Evolutionary conservation across 495 filamentous ascomycete genomes (phyloP), one percentile per base, ranked within the genome.

Genomic region (Penicillium parvum): DNA sequence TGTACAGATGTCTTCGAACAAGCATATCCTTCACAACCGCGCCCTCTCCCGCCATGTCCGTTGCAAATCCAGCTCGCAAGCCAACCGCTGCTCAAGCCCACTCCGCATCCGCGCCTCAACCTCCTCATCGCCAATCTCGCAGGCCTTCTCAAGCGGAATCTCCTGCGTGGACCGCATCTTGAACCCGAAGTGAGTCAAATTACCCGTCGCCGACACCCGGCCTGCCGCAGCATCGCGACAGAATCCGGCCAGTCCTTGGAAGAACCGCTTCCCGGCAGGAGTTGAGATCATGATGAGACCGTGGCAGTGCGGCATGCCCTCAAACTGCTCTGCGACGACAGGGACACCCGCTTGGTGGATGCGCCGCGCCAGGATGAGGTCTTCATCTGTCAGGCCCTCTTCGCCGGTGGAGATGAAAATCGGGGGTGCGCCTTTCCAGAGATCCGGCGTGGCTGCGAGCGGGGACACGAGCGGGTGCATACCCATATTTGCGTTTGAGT

Each of bases 301-400:
- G 58, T 94, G 95, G 45, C 84, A 86, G 57, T 97, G 91, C 32
- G 90, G 90, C 88, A 95, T 94, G 1, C 81, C 84, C 61, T 91
- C 86, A 51, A 81, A 95, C 61, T 88, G 75, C 53, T 90, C 81
- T 27, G 80, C 84, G 22, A 78, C 65, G 4, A 95, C 78, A 1
- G 60, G 49, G 1, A 85, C 85, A 9, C 83, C 83, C 10, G 82
- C 79, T 5, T 56, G 50, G 20, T 75, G 69, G 2, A 87, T 68
- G 23, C 74, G 72, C 6, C 73, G 64, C 9, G 84, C 85, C 5
- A 86, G 42, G 26, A 81, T 74, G 30, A 74, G 67, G 38, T 71
- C 77, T 54, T 92, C 87, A 59, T 96, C 89, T 1, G 79, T 63
- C 18, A 96, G 73, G 44, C 78, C 74, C 66, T 97, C 91, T 63